A percentile compares a stretch with the other conserved stretches of the same genome.
phyloP scores from a whole-genome alignment of 179 eudicot genomes.

The Nepenthes alata region DNA sequence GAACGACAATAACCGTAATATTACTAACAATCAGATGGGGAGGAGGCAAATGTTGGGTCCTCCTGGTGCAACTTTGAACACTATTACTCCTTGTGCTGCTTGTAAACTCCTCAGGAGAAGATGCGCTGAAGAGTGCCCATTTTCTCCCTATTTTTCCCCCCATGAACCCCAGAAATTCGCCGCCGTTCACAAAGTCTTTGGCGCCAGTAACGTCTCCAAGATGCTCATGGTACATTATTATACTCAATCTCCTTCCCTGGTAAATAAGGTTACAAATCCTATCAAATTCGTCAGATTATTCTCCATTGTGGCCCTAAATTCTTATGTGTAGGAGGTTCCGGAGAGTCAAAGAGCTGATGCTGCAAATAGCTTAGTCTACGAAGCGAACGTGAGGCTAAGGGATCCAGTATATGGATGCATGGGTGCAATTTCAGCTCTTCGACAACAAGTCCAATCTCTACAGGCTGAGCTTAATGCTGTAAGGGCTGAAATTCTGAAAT shows the following conservation, averaged over 20 bases:
- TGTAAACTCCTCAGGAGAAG: conserved; percentile 60
- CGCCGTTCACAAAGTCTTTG: conserved; percentile 66
- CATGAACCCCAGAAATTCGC: conserved; percentile 70
- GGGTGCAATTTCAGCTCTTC: conserved; percentile 73
- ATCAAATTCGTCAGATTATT: neutral
- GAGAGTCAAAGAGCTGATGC: conserved; percentile 75
- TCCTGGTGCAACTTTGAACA: conserved; percentile 35
- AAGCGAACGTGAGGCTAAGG: conserved; percentile 66
- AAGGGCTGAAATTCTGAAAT: conserved; percentile 52
- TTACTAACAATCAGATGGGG: conserved; percentile 14
- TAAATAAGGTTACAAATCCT: no score
- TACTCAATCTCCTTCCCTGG: neutral
- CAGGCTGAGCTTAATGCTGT: conserved; percentile 52
- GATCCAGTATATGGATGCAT: conserved; percentile 91
- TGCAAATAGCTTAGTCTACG: conserved; percentile 70
- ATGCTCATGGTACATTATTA: conserved; percentile 41
- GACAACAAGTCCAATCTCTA: conserved; percentile 50
- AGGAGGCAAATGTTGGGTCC: conserved; percentile 32
- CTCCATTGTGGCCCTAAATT: neutral
- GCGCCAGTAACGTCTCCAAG: conserved; percentile 80
- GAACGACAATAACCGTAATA: neutral
- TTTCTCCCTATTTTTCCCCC: conserved; percentile 67
- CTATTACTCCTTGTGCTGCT: conserved; percentile 65
- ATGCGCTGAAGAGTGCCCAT: conserved; percentile 66
- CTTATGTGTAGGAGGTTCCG: conserved; percentile 41